These are phyloP conservation scores for Trichaptum fuscoviolaceum DNA, from an alignment of 768 basidiomycete species.

Conservation along the genomic window DNA sequence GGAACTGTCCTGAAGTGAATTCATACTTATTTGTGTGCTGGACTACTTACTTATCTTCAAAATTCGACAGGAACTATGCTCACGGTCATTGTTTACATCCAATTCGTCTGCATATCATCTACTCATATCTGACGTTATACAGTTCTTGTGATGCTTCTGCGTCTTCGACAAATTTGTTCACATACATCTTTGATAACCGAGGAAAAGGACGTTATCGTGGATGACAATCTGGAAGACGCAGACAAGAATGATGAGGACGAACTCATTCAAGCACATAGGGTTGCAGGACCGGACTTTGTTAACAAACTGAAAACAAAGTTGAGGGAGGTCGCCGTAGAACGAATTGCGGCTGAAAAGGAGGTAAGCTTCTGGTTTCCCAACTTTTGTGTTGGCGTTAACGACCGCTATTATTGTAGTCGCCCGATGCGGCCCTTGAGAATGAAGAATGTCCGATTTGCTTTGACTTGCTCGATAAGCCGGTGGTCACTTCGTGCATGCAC, in stretches of 20 bases:
- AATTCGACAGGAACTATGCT: slow-evolving; percentile 42
- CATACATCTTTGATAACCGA: slow-evolving; percentile 66
- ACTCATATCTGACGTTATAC: slow-evolving; percentile 15
- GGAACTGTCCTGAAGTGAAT: slow-evolving; percentile 65
- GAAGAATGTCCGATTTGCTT: slow-evolving; percentile 66
- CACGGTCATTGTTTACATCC: slow-evolving; percentile 31
- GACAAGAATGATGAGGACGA: slow-evolving; percentile 33
- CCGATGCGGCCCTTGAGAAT: slow-evolving; percentile 39
- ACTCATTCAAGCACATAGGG: slow-evolving; percentile 36
- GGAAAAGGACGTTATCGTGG: slow-evolving; percentile 36
- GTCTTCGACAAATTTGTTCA: slow-evolving; percentile 63
- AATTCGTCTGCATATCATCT: slow-evolving; percentile 3
- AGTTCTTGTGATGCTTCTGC: slow-evolving; percentile 42
- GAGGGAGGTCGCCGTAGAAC: slow-evolving; percentile 34
- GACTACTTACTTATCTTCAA: not conserved
- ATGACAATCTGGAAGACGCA: slow-evolving; percentile 34
- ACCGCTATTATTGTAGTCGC: slow-evolving; percentile 29
- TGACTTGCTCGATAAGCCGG: slow-evolving; percentile 47
- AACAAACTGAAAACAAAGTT: slow-evolving; percentile 41
- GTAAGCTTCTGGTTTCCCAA: slow-evolving; percentile 21
- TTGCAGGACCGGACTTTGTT: slow-evolving; percentile 46
- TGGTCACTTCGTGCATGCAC: slow-evolving; percentile 57
- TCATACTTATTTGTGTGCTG: not conserved
- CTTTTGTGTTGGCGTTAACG: slow-evolving; percentile 1
- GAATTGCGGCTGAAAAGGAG: slow-evolving; percentile 50